Evolutionary conservation across 345 rosid species (phyloP), one percentile per base, ranked within the genome.

Genomic region (Rhizophora mangle): DNA sequence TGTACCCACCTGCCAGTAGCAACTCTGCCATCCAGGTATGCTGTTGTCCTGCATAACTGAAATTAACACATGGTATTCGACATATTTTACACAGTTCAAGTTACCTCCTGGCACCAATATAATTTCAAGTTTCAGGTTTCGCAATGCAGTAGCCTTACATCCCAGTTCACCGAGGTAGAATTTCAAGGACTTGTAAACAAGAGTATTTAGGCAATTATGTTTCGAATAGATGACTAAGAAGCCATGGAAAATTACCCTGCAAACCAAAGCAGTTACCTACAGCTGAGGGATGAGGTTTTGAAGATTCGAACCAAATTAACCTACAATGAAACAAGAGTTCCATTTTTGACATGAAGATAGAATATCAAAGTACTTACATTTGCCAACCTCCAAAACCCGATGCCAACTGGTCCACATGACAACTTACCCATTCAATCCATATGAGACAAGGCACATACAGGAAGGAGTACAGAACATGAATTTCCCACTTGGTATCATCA

Each of bases 191-290:
- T 37, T 13, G 55, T 71, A 26, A 60, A 64, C 29, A 58, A 47
- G 53, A 26, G 29, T 34, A 43, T 55, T 61, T 64, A 68, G 64
- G 65, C 61, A 64, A 62, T 27, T 32, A 18, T 22, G 65, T 26
- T 69, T 68, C 68, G 29, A 61, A 64, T 74, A 72, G 52, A 54
- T 37, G 22, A 19, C 77, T 65, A 24, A 29, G 62, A 59, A 60
- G 62, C 74, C 43, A 64, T 49, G 60, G 24, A 68, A 64, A 63
- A 70, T 52, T 26, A 26, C 73, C 49, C 62, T 64, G 62, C 63
- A 68, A 71, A 68, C 68, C 24, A 56, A 29, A 61, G 67, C 69
- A 71, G 77, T 77, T 74, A 74, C 81, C 81, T 81, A 81, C 58
- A 51, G 24, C 39, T 39, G 63, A 62, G 59, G 30, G 62, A 67